phyloP scores from a whole-genome alignment of 352 stramenopile genomes.

The Phytophthora uliginosa region DNA sequence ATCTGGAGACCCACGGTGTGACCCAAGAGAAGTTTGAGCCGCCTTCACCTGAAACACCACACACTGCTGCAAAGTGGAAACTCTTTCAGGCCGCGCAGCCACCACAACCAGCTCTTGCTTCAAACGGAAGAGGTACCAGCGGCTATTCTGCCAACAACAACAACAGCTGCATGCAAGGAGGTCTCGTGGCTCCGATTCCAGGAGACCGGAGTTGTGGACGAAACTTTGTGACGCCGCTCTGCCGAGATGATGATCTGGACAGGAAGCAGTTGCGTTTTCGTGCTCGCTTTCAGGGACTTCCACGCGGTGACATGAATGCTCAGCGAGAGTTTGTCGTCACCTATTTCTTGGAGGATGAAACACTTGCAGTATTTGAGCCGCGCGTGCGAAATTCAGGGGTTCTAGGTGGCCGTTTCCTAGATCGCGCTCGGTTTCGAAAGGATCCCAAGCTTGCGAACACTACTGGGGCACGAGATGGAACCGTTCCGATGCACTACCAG shows the following conservation, averaged over 20 bases:
- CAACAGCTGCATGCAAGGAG: constrained; percentile 43
- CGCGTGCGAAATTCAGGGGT: constrained; percentile 76
- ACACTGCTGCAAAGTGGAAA: constrained; percentile 59
- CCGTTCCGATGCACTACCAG: constrained; percentile 41
- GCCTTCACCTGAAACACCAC: background rate
- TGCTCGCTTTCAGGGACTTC: constrained; percentile 62
- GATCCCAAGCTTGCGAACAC: constrained; percentile 16
- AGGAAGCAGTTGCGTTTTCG: constrained; percentile 82
- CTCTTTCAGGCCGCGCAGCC: constrained; percentile 52
- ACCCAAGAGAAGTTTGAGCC: constrained; percentile 75
- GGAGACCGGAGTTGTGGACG: constrained; percentile 14
- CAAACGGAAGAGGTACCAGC: constrained; percentile 32
- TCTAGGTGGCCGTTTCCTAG: constrained; percentile 74
- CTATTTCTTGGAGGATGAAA: constrained; percentile 86
- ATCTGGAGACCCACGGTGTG: constrained; percentile 82
- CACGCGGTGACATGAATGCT: constrained; percentile 44
- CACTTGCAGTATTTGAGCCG: constrained; percentile 81
- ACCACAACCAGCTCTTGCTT: constrained; percentile 8
- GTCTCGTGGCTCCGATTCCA: constrained; percentile 36
- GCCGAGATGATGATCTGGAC: constrained; percentile 56
- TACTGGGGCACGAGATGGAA: background rate
- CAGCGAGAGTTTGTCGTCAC: constrained; percentile 82
- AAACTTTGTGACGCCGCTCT: constrained; percentile 33
- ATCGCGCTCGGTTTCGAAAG: constrained; percentile 78
- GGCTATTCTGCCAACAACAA: constrained; percentile 43